A percentile compares a stretch with the other conserved stretches of the same genome.
Conservation (phyloP, 2,329 filamentous ascomycete genomes). For the Colletotrichum musicola region DNA sequence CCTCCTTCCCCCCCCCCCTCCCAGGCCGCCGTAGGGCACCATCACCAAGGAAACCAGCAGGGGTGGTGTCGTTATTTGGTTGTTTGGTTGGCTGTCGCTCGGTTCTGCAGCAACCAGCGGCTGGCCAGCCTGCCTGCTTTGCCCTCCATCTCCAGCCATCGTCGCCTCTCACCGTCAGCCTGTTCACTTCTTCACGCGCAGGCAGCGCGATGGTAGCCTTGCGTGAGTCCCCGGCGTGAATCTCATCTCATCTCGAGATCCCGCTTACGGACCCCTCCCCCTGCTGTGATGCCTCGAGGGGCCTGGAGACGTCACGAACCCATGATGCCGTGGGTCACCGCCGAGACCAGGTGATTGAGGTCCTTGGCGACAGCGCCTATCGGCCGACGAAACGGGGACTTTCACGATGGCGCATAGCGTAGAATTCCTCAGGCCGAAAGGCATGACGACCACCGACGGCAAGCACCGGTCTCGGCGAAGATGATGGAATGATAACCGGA, state of each 20-base stretch:
- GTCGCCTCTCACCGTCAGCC: not conserved
- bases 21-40: constrained; percentile 11
- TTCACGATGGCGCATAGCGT: not conserved
- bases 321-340: not conserved
- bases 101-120: constrained; percentile 2
- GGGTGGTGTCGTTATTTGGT: not conserved
- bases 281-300: not conserved
- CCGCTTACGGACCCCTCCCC: not conserved
- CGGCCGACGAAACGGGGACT: not conserved
- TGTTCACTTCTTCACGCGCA: constrained; percentile 34
- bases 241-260: constrained; percentile 32
- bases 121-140: not conserved
- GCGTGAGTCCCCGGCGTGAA: constrained; percentile 33
- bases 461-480: constrained; percentile 4
- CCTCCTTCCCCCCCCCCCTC: not conserved
- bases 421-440: not conserved
- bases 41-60: constrained; percentile 33
- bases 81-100: not conserved
- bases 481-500: not conserved
- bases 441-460: not conserved
- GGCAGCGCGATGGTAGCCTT: constrained; percentile 29
- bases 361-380: constrained; percentile 1
- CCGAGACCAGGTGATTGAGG: not conserved
- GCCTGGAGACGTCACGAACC: constrained; percentile 8
- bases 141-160: not conserved